Base-by-base conservation (phyloP, 2,329 filamentous ascomycete genomes). In the Trichoderma citrinoviride region DNA sequence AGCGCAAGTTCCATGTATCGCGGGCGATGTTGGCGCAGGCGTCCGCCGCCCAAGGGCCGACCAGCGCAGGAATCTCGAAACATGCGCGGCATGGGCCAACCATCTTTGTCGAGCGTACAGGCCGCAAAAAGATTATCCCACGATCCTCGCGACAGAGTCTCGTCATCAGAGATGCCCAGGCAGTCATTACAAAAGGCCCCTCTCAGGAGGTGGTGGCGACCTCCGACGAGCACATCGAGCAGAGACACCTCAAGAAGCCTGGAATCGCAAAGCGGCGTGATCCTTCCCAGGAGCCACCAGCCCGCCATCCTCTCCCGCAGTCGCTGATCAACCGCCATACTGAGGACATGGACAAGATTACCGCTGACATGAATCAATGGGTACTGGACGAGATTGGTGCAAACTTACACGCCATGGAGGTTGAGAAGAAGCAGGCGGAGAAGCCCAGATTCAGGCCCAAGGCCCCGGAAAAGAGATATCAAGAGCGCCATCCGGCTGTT, bases 381-480 rank as follows among this genome's bases (percentile, higher is more conserved):
- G 84, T 86, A 0, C 76, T 89, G 67, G 78, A 82, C 68, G 81
- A 88, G 67, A 86, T 89, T 40, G 82, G 81, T 1, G 79, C 81
- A 21, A 85, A 83, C 66, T 73, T 87, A 5, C 77, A 81, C 44
- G 78, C 74, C 21, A 79, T 81, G 69, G 79, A 85, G 50, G 74
- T 79, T 52, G 77, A 82, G 67, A 76, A 71, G 56, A 72, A 72
- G 49, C 72, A 75, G 52, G 69, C 72, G 1, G 68, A 70, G 43
- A 69, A 66, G 33, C 75, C 76, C n/a, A 82, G 75, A 65, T 85
- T 84, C 73, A 83, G 79, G 68, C 86, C 86, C 21, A 87, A 85
- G 70, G 80, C 80, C 1, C 84, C 85, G 0, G 77, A 79, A 5
- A 78, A 83, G 70, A 78, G 86, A 65, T 87, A 83, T 61, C 77